Evolutionary conservation across 2,329 filamentous ascomycete species (phyloP).

Genomic region (Fusarium buharicum): DNA sequence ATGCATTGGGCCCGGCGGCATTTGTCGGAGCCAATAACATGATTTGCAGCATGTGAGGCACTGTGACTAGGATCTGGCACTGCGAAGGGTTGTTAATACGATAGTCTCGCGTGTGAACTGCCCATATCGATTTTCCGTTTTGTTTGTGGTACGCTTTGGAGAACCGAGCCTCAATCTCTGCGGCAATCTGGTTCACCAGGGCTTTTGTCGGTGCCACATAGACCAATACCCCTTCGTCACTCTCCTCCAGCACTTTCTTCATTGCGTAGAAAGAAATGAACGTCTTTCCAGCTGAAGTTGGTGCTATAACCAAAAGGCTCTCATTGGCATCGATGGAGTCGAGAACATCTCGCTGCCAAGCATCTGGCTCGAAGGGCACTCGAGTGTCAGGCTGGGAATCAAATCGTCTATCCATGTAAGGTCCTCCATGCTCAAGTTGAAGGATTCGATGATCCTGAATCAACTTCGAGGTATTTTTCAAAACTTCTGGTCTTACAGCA

Average conservation of each 20-base stretch:
- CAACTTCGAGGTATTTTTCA: neutral
- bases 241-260: constrained; percentile 75
- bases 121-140: constrained; percentile 76
- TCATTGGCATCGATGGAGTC: constrained; percentile 76
- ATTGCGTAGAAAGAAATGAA: constrained; percentile 89
- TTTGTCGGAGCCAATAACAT: constrained; percentile 76
- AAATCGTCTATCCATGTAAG: constrained; percentile 79
- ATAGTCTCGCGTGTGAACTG: constrained; percentile 80
- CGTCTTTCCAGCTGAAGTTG: constrained; percentile 82
- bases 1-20: constrained; percentile 63
- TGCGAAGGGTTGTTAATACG: constrained; percentile 77
- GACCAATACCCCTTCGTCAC: constrained; percentile 76
- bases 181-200: constrained; percentile 84
- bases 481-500: neutral
- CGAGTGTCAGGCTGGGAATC: constrained; percentile 74
- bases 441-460: constrained; percentile 54
- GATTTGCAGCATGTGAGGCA: constrained; percentile 81
- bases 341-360: constrained; percentile 79
- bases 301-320: constrained; percentile 79
- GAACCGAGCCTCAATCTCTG: constrained; percentile 79
- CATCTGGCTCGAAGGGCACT: constrained; percentile 77
- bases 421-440: constrained; percentile 74
- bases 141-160: constrained; percentile 70
- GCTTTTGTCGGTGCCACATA: constrained; percentile 87
- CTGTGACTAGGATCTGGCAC: constrained; percentile 80